These are phyloP conservation scores for Dalbergia oliveri DNA, from an alignment of 306 rosid species.

Conservation along the genomic window DNA sequence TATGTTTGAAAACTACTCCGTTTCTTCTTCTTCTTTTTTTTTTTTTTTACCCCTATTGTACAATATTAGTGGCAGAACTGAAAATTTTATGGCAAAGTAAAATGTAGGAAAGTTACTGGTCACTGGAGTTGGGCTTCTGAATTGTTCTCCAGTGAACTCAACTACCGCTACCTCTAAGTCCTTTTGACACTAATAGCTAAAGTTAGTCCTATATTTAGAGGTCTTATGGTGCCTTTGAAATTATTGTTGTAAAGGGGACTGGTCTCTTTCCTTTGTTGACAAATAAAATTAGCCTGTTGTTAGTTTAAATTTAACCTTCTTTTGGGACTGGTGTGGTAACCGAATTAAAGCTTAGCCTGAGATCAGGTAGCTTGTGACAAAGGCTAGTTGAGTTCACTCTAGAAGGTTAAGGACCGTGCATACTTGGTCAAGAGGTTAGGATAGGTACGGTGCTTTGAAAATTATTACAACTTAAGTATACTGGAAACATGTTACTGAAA, in stretches of 20 bases:
- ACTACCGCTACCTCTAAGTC: too few relatives aligned
- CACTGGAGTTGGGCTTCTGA: not conserved
- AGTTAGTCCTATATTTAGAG: not conserved
- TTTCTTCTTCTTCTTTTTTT: conserved; percentile 20
- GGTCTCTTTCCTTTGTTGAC: conserved; percentile 1
- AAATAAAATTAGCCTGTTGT: not conserved
- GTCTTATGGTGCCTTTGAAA: not conserved
- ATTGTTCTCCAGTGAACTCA: not conserved
- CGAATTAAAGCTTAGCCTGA: not conserved
- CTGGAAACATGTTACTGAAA: not conserved
- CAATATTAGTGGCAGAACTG: not conserved
- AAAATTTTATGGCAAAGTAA: conserved; percentile 10
- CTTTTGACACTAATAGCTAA: not conserved
- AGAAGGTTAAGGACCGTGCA: conserved; percentile 22
- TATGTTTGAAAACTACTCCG: conserved; percentile 9
- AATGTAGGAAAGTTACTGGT: not conserved
- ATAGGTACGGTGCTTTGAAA: conserved; percentile 10
- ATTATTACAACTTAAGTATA: not conserved
- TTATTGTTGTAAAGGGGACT: not conserved
- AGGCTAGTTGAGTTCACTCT: too few relatives aligned
- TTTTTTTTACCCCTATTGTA: not conserved
- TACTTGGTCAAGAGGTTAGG: not conserved
- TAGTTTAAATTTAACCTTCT: not conserved
- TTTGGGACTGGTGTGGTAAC: not conserved
- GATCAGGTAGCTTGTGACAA: not conserved